phyloP scores from a whole-genome alignment of 2,329 filamentous ascomycete genomes.

The Beauveria brongniartii region DNA sequence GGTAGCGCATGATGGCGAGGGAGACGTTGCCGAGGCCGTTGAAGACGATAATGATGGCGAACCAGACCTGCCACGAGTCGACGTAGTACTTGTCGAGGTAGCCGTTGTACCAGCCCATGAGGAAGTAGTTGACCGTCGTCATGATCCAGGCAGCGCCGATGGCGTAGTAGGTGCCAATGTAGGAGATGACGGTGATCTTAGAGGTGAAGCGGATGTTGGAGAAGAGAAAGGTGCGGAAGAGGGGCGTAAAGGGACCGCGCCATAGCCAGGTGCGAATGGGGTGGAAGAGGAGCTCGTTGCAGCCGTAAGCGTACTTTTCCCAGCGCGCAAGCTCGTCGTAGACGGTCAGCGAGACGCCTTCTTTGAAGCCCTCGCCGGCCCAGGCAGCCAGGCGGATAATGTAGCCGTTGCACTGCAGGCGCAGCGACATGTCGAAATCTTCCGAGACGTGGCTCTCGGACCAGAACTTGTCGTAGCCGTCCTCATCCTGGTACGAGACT shows the following conservation, averaged over 20 bases:
- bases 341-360: slow-evolving; percentile 64
- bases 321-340: slow-evolving; percentile 65
- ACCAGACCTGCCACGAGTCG: slow-evolving; percentile 56
- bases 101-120: slow-evolving; percentile 64
- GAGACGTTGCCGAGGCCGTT: slow-evolving; percentile 51
- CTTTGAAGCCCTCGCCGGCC: slow-evolving; percentile 61
- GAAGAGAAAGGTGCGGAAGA: slow-evolving; percentile 53
- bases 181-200: slow-evolving; percentile 64
- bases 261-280: slow-evolving; percentile 54
- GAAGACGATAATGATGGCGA: slow-evolving; percentile 57
- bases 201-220: slow-evolving; percentile 56
- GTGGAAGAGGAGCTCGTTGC: slow-evolving; percentile 63
- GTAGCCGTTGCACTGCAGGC: slow-evolving; percentile 61
- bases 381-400: slow-evolving; percentile 62
- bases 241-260: slow-evolving; percentile 55
- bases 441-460: slow-evolving; percentile 69
- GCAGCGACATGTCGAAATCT: slow-evolving; percentile 68
- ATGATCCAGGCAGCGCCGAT: slow-evolving; percentile 60
- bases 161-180: slow-evolving; percentile 65
- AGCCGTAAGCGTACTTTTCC: slow-evolving; percentile 68
- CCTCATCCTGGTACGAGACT: slow-evolving; percentile 36
- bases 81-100: slow-evolving; percentile 59
- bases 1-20: slow-evolving; percentile 55
- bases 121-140: slow-evolving; percentile 61
- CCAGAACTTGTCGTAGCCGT: slow-evolving; percentile 57